Evolutionary conservation across 768 basidiomycete genomes (phyloP), one percentile per base, ranked within the genome.

Genomic region (Coprinopsis marcescibilis): DNA sequence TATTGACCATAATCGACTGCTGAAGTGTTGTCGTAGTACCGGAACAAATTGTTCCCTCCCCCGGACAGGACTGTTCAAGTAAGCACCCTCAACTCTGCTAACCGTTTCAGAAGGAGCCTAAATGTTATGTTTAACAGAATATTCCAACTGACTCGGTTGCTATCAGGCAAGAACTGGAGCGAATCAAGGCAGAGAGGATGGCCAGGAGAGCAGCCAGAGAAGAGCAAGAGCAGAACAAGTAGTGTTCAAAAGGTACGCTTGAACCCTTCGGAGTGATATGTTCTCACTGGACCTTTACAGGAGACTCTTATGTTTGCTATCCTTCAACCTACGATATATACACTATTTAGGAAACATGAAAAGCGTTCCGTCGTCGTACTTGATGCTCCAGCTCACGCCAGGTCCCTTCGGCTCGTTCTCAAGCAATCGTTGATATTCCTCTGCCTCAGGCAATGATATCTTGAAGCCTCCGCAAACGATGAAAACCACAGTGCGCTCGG

Each of bases 381-480:
- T 57, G n/a, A 75, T 68, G 20, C 57, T 57, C 67, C 71, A 72
- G 8, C 34, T 29, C 12, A 55, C 53, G 25, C 52, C 52, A 15
- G 46, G 34, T 44, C 55, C 61, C 50, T 43, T 57, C 27, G 58
- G 46, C 35, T 70, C 69, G 30, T 58, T 63, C 14, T 67, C 63
- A 20, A 77, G 54, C 24, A 71, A 58, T 19, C 56, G 55, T 46
- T 55, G 61, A 53, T 81, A 88, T 45, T 75, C 72, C 20, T 35
- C 58, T 40, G 80, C 60, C 2, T 83, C 83, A 4, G 68, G 62
- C 15, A 77, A 52, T 4, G 81, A 78, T 23, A 81, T 68, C 55
- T 87, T 88, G 62, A 81, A 80, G 0, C 88, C 87, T 6, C 82
- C 79, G 50, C 84, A 85, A 5, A 83, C 78, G 38, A 87, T 68